Base-by-base conservation (phyloP, 768 basidiomycete species). In the Xerocomellus chrysenteron region DNA sequence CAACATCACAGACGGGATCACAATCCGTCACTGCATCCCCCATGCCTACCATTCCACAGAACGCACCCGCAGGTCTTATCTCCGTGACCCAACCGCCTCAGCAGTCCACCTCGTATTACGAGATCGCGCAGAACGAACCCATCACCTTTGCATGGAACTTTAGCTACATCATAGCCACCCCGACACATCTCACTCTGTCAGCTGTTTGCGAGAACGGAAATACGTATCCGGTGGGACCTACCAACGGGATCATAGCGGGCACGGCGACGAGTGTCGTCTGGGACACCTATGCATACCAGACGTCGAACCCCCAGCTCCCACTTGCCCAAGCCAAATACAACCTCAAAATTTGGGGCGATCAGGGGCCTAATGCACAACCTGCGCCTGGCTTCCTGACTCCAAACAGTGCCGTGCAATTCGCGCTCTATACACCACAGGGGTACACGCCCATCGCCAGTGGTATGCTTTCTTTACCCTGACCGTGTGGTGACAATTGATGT, bases 61-160 rank as follows among this genome's bases (percentile, higher is more conserved):
- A 82, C 8, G 80, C 80, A 0, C 77, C 87, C 9, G 83, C 82
- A 3, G 88, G 90, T 21, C 77, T 80, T n/a, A 68, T 91, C 50
- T 80, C 82, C 56, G 82, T 92, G 67, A 91, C 90, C 42, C 82
- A 90, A 67, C 94, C 94, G 1, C 89, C 91, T 0, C 82, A 86
- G 60, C 88, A 89, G 10, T 82, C 85, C 35, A 87, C 88, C 3
- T 90, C 92, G 24, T 96, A 84, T 77, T 96, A 85, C 79, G 94
- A 94, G 80, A 89, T 97, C 67, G 90, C 92, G 0, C 75, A 76
- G 1, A 78, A 76, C 48, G 80, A 91, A 60, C 74, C 77, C 57
- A 84, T 97, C 67, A 96, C 93, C 21, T 92, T 97, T 70, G 94
- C 81, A 12, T 97, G 94, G 95, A 93, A 92, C 73, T 82, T 93